phyloP scores from a whole-genome alignment of 2,329 filamentous ascomycete genomes.

The Neonectria coccinea region DNA sequence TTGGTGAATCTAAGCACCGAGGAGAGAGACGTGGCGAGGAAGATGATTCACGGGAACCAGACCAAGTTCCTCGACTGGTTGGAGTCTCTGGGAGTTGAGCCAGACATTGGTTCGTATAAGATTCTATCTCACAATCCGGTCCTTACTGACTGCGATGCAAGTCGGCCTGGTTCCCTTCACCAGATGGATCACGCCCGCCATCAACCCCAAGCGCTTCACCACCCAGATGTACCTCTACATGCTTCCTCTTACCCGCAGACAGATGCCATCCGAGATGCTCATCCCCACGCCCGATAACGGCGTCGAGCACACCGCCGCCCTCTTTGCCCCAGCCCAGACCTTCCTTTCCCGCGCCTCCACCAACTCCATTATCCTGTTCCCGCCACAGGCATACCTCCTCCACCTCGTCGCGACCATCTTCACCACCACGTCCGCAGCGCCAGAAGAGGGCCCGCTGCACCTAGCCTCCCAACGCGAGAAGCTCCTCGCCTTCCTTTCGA shows the following conservation, averaged over 20 bases:
- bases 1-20: slow-evolving; percentile 71
- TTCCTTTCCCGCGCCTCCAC: slow-evolving; percentile 75
- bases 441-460: slow-evolving; percentile 45
- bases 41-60: slow-evolving; percentile 74
- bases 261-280: slow-evolving; percentile 60
- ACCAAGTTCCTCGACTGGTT: slow-evolving; percentile 77
- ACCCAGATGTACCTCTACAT: slow-evolving; percentile 98
- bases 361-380: slow-evolving; percentile 85
- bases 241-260: slow-evolving; percentile 65
- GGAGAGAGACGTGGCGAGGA: slow-evolving; percentile 74
- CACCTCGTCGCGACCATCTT: slow-evolving; percentile 68
- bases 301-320: slow-evolving; percentile 76
- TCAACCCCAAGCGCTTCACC: slow-evolving; percentile 81
- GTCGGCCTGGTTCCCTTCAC: slow-evolving; percentile 84
- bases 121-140: background rate
- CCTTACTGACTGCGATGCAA: slow-evolving; percentile 43
- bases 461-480: slow-evolving; percentile 62
- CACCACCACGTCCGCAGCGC: slow-evolving; percentile 47
- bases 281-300: slow-evolving; percentile 80
- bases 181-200: slow-evolving; percentile 87
- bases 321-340: slow-evolving; percentile 75
- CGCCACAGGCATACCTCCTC: slow-evolving; percentile 86
- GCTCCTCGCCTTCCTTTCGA: slow-evolving; percentile 66
- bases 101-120: slow-evolving; percentile 71
- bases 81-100: slow-evolving; percentile 63